Conservation (phyloP, 2,329 filamentous ascomycete genomes). For the Fusarium chaquense region DNA sequence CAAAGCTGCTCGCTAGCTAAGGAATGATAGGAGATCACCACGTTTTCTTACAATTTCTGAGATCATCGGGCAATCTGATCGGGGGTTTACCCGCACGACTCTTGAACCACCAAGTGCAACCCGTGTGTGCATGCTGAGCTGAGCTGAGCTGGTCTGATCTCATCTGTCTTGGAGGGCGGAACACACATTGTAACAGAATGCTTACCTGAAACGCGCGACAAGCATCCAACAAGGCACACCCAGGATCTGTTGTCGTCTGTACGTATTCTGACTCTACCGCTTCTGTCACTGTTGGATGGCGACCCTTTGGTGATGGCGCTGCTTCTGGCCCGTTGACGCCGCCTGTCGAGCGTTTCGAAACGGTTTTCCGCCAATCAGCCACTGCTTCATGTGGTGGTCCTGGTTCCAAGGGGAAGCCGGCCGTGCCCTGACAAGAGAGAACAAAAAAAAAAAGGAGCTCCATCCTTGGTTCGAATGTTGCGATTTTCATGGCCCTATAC, state of each 20-base stretch:
- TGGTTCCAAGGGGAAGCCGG: conserved; percentile 11
- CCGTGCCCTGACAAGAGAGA: not conserved
- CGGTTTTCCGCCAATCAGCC: conserved; percentile 46
- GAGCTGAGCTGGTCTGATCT: conserved; percentile 21
- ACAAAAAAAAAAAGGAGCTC: conserved; percentile 19
- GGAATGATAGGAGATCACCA: conserved; percentile 21
- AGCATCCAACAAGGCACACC: conserved; percentile 20
- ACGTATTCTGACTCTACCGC: not conserved
- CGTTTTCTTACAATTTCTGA: conserved; percentile 27
- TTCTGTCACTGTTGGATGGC: not conserved
- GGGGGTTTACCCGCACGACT: conserved; percentile 11
- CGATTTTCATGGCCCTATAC: conserved; percentile 25
- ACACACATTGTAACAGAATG: conserved; percentile 36
- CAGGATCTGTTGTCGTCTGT: not conserved
- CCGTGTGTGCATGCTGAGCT: not conserved
- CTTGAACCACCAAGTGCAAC: not conserved
- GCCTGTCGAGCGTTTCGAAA: conserved; percentile 46
- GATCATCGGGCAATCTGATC: conserved; percentile 19
- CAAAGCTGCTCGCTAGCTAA: conserved; percentile 15
- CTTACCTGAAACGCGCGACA: conserved; percentile 38
- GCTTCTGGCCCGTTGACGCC: conserved; percentile 17
- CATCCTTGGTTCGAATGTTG: conserved; percentile 40
- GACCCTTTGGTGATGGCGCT: not conserved
- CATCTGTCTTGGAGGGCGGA: conserved; percentile 10
- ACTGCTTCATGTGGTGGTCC: not conserved